A percentile compares a stretch with the other conserved stretches of the same genome.
Evolutionary conservation across 1,284 basidiomycete species (phyloP).

Genomic region (Melampsora larici-populina): DNA sequence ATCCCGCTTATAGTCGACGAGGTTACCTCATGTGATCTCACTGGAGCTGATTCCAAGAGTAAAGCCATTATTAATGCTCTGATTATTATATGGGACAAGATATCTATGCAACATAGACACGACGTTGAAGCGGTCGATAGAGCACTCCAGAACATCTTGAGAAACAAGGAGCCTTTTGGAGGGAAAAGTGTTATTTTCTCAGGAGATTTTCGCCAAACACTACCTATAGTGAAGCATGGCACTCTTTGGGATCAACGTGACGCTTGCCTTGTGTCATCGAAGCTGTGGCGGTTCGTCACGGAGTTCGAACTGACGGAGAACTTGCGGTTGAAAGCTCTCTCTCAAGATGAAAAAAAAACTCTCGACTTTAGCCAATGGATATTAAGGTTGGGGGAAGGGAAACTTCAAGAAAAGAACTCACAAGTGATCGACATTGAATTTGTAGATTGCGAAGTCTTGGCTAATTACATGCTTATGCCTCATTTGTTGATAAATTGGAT

Average conservation of each 20-base stretch:
- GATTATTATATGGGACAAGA: constrained; percentile 12
- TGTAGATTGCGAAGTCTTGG: too few species aligned
- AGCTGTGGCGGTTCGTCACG: too few species aligned
- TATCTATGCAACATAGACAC: neutral
- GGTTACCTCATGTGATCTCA: neutral
- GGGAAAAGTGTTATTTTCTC: constrained; percentile 6
- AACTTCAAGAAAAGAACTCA: too few species aligned
- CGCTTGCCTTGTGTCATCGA: too few species aligned
- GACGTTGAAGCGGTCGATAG: neutral
- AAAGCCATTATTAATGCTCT: neutral
- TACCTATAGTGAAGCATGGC: too few species aligned
- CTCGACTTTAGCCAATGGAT: neutral
- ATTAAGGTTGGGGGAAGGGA: neutral
- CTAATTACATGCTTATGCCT: too few species aligned
- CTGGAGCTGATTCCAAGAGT: neutral
- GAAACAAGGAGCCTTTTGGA: neutral
- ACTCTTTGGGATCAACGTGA: too few species aligned
- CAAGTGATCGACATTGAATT: too few species aligned
- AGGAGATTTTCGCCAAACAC: too few species aligned
- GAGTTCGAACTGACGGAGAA: neutral
- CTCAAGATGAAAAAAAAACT: too few species aligned
- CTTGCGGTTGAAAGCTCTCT: too few species aligned
- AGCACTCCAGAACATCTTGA: neutral
- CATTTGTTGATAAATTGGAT: too few species aligned
- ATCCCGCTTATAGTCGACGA: neutral